Conservation (phyloP, 768 basidiomycete species). For the Tulasnella sp. region DNA sequence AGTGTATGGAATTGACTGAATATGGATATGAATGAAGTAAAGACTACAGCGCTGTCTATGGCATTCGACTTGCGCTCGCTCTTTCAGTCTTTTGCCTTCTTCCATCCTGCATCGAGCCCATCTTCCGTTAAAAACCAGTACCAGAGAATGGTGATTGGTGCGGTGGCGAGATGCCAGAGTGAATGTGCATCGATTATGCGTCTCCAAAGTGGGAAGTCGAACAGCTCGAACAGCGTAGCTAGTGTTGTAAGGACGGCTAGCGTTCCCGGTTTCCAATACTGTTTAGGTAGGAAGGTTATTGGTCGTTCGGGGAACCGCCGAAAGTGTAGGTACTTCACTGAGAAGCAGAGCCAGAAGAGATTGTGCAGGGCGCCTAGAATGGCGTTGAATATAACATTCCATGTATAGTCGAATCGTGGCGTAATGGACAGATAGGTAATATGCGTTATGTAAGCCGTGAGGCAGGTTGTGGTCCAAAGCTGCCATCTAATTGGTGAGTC, state of each 20-base stretch:
- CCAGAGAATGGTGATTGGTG: slow-evolving; percentile 66
- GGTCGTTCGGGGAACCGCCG: slow-evolving; percentile 43
- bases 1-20: no score
- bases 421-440: slow-evolving; percentile 64
- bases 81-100: not conserved
- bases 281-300: slow-evolving; percentile 40
- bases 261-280: slow-evolving; percentile 31
- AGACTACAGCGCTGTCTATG: no score
- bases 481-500: slow-evolving; percentile 22
- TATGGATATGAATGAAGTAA: no score
- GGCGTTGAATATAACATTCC: slow-evolving; percentile 83
- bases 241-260: slow-evolving; percentile 64
- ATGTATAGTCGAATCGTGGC: slow-evolving; percentile 81
- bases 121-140: slow-evolving; percentile 72
- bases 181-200: slow-evolving; percentile 80
- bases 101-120: slow-evolving; percentile 58
- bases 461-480: slow-evolving; percentile 43
- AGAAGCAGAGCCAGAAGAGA: slow-evolving; percentile 65
- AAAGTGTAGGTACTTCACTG: slow-evolving; percentile 42
- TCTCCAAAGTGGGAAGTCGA: slow-evolving; percentile 76
- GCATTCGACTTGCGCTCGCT: no score
- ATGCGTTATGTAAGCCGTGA: slow-evolving; percentile 53
- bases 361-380: slow-evolving; percentile 67
- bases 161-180: slow-evolving; percentile 84
- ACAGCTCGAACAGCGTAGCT: slow-evolving; percentile 70